phyloP scores from a whole-genome alignment of 1,139 yeast genomes.

The Kodamaea derodonti region DNA sequence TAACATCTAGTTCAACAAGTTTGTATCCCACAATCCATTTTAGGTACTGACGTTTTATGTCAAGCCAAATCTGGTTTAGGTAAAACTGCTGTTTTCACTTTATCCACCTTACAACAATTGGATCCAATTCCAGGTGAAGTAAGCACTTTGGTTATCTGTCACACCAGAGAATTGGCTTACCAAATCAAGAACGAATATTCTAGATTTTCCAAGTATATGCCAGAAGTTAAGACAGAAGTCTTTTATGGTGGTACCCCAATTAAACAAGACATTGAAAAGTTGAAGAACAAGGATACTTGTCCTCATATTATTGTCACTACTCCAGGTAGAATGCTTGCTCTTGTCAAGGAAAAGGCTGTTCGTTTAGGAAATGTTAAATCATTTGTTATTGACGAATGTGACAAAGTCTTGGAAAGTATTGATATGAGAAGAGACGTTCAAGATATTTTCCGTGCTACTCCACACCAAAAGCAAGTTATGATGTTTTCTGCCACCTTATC shows the following conservation, averaged over 20 bases:
- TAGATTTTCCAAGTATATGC: slow-evolving; percentile 97
- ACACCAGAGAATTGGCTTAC: slow-evolving; percentile 97
- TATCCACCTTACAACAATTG: slow-evolving; percentile 93
- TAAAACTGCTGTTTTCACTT: slow-evolving; percentile 96
- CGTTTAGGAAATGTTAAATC: slow-evolving; percentile 89
- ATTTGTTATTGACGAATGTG: slow-evolving; percentile 97
- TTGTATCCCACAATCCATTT: slow-evolving; percentile 96
- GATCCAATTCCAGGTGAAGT: slow-evolving; percentile 98
- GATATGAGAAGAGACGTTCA: slow-evolving; percentile 99
- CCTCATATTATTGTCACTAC: slow-evolving; percentile 98
- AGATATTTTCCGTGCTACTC: slow-evolving; percentile 95
- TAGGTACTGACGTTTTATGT: slow-evolving; percentile 96
- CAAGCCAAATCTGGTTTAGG: slow-evolving; percentile 99
- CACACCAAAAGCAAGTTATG: slow-evolving; percentile 98
- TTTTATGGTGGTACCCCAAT: slow-evolving; percentile 96
- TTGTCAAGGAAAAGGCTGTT: slow-evolving; percentile 85
- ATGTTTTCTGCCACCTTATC: slow-evolving; percentile 98
- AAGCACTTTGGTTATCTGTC: slow-evolving; percentile 90
- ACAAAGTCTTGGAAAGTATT: slow-evolving; percentile 86
- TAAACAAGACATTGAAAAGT: slow-evolving; percentile 78
- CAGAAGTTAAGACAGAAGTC: slow-evolving; percentile 94
- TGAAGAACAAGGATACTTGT: slow-evolving; percentile 89
- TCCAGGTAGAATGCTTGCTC: slow-evolving; percentile 95
- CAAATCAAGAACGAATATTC: slow-evolving; percentile 97
- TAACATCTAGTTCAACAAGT: slow-evolving; percentile 81